phyloP scores from a whole-genome alignment of 139 green algal species.

The Picochlorum sp. region DNA sequence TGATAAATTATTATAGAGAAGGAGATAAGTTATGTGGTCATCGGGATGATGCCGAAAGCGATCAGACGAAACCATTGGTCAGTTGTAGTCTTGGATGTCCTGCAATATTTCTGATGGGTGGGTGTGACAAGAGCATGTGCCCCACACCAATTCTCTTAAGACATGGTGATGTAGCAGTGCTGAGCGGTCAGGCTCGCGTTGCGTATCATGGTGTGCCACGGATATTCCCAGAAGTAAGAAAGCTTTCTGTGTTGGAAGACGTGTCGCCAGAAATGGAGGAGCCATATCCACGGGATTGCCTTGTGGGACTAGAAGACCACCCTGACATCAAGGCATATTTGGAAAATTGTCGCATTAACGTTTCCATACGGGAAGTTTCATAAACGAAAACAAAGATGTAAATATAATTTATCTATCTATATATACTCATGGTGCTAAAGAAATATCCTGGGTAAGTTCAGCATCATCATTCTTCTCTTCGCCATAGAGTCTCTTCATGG shows the following conservation, averaged over 20 bases:
- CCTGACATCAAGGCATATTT: constrained; percentile 26
- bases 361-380: constrained; percentile 10
- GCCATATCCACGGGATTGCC: background rate
- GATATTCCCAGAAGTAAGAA: constrained; percentile 18
- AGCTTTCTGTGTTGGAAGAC: background rate
- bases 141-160: constrained; percentile 68
- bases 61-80: constrained; percentile 73
- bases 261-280: background rate
- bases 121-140: constrained; percentile 34
- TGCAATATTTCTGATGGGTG: constrained; percentile 81
- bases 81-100: constrained; percentile 70
- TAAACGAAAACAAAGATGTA: too few species aligned
- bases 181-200: constrained; percentile 46
- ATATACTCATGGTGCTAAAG: too few species aligned
- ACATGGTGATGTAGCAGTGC: constrained; percentile 73
- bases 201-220: constrained; percentile 69
- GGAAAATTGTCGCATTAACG: constrained; percentile 23
- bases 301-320: background rate
- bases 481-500: background rate
- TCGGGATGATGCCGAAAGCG: constrained; percentile 75
- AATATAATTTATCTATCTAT: too few species aligned
- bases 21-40: constrained; percentile 79
- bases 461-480: background rate
- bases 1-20: constrained; percentile 82
- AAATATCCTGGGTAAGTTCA: background rate